These are phyloP conservation scores for Saccharomycopsis oosterbeekiorum DNA, from an alignment of 805 yeast genomes.

Conservation along the genomic window DNA sequence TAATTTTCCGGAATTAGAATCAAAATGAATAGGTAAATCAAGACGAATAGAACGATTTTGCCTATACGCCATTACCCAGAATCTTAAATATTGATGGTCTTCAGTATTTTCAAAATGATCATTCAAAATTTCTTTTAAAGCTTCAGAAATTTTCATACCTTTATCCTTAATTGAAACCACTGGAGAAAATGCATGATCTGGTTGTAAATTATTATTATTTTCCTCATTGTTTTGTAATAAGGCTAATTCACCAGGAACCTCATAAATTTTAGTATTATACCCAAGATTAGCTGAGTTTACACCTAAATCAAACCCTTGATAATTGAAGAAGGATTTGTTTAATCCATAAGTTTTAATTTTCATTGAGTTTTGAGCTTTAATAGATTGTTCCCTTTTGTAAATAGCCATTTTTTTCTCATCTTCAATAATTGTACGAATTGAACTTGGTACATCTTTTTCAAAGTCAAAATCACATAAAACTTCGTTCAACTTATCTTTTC, in stretches of 20 bases:
- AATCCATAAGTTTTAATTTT: constrained; percentile 48
- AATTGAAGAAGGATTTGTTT: constrained; percentile 41
- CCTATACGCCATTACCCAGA: constrained; percentile 59
- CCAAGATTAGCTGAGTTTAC: constrained; percentile 41
- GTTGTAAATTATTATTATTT: background rate
- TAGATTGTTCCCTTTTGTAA: constrained; percentile 44
- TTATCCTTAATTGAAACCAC: background rate
- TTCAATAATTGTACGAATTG: constrained; percentile 56
- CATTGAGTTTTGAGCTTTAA: constrained; percentile 60
- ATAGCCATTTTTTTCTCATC: constrained; percentile 52
- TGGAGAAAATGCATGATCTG: constrained; percentile 1
- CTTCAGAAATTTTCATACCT: background rate
- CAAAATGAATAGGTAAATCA: constrained; percentile 30
- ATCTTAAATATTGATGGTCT: constrained; percentile 31
- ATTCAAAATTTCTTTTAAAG: background rate
- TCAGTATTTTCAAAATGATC: background rate
- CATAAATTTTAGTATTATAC: constrained; percentile 19
- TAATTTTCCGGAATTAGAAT: background rate
- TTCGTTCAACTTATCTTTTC: constrained; percentile 47
- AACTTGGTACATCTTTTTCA: constrained; percentile 52
- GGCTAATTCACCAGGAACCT: constrained; percentile 14
- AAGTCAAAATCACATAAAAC: constrained; percentile 46
- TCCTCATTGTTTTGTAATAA: background rate
- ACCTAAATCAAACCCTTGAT: constrained; percentile 68
- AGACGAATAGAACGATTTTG: constrained; percentile 66